Evolutionary conservation across 2,329 filamentous ascomycete genomes (phyloP).

Genomic region (Dothiorella sarmentorum): DNA sequence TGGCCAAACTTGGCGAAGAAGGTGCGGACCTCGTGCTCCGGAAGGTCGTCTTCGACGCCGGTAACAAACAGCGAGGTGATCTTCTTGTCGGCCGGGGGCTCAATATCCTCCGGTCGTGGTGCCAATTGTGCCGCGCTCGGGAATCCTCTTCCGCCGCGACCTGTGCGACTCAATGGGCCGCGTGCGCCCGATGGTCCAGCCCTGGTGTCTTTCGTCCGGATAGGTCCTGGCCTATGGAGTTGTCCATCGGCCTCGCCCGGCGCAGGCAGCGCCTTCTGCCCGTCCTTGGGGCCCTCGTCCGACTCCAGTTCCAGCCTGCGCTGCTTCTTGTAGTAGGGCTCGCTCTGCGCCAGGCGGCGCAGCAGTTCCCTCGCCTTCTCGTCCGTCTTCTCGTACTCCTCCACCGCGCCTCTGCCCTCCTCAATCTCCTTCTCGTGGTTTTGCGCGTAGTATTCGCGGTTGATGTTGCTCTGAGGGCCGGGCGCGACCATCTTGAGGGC

Average conservation of each 20-base stretch:
- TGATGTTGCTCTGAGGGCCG: constrained; percentile 86
- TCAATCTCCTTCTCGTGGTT: constrained; percentile 95
- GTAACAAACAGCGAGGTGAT: constrained; percentile 94
- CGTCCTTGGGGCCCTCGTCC: constrained; percentile 39
- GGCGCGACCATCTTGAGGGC: constrained; percentile 97
- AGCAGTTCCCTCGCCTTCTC: constrained; percentile 91
- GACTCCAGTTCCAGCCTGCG: constrained; percentile 64
- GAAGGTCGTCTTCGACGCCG: constrained; percentile 91
- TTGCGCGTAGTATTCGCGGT: constrained; percentile 95
- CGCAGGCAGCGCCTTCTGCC: constrained; percentile 43
- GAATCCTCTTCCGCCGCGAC: constrained; percentile 51
- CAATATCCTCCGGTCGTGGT: constrained; percentile 78
- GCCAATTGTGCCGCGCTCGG: constrained; percentile 70
- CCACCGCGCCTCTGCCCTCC: constrained; percentile 73
- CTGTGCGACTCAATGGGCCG: constrained; percentile 46
- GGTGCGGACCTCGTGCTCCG: constrained; percentile 84
- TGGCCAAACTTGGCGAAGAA: constrained; percentile 89
- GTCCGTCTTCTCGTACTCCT: constrained; percentile 95
- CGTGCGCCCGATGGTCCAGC: constrained; percentile 26
- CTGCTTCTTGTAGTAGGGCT: constrained; percentile 92
- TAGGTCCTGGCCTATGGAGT: constrained; percentile 60
- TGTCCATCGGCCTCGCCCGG: constrained; percentile 27
- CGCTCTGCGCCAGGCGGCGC: constrained; percentile 79
- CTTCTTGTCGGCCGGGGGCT: constrained; percentile 76
- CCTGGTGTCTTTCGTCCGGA: constrained; percentile 66